Evolutionary conservation across 192 early-diverging fungal genomes (phyloP).

Genomic region (Haplosporangium gracile): DNA sequence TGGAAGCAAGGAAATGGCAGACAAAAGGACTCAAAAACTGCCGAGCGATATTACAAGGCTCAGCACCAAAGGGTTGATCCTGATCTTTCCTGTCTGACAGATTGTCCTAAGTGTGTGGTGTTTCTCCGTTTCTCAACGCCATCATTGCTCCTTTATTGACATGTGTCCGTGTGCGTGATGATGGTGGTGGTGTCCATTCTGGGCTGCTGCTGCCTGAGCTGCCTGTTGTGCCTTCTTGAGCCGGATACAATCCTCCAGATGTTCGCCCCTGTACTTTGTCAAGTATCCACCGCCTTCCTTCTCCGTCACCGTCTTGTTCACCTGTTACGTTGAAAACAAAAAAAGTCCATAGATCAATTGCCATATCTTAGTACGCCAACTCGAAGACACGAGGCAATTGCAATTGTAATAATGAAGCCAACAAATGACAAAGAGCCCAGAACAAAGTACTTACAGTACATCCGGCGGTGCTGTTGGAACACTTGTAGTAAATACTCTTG

Average conservation of each 20-base stretch:
- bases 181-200: conserved; percentile 19
- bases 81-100: neutral
- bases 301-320: conserved; percentile 71
- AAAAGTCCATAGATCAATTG: neutral
- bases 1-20: neutral
- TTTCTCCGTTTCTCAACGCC: neutral
- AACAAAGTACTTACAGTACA: conserved; percentile 32
- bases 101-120: too few relatives aligned
- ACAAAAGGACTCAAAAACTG: too few relatives aligned
- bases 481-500: conserved; percentile 73
- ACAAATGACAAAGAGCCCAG: neutral
- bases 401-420: neutral
- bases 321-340: conserved; percentile 17
- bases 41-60: too few relatives aligned
- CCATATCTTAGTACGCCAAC: neutral
- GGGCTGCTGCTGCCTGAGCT: conserved; percentile 16
- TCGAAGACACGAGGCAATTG: neutral
- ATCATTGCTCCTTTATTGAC: conserved; percentile 40
- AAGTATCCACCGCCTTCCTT: conserved; percentile 64
- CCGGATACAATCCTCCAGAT: conserved; percentile 64
- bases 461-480: conserved; percentile 67
- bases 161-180: conserved; percentile 1
- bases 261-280: conserved; percentile 70
- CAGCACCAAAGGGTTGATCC: neutral
- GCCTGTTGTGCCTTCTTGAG: conserved; percentile 55